These are phyloP conservation scores for Gossypium davidsonii DNA, from an alignment of 441 rosid species.

Conservation along the genomic window DNA sequence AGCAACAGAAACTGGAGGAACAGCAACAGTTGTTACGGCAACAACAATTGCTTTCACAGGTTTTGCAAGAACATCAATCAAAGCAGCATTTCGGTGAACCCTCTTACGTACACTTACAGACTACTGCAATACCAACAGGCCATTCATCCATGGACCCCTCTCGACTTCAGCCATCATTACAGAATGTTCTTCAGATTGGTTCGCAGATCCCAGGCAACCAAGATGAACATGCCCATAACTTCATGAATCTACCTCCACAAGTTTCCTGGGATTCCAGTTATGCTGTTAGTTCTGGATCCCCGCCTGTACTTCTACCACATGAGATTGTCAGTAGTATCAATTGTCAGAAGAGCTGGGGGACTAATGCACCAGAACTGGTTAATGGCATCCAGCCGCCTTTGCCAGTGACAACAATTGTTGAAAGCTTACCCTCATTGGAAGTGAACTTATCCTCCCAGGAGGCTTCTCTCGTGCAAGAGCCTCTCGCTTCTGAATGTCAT, in stretches of 20 bases:
- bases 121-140: constrained; percentile 39
- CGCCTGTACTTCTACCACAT: constrained; percentile 43
- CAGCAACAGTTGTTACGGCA: constrained; percentile 80
- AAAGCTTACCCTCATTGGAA: constrained; percentile 34
- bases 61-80: constrained; percentile 63
- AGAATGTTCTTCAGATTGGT: constrained; percentile 49
- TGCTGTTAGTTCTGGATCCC: constrained; percentile 37
- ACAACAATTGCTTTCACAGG: constrained; percentile 77
- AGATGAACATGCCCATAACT: constrained; percentile 38
- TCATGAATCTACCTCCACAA: constrained; percentile 38
- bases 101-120: constrained; percentile 48
- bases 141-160: constrained; percentile 39
- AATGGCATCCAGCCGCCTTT: constrained; percentile 30
- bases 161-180: constrained; percentile 38
- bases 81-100: constrained; percentile 49
- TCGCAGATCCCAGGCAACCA: constrained; percentile 43
- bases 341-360: constrained; percentile 32
- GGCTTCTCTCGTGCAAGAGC: constrained; percentile 28
- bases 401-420: constrained; percentile 26
- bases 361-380: constrained; percentile 32
- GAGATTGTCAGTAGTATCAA: constrained; percentile 45
- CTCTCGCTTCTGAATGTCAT: constrained; percentile 26
- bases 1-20: constrained; percentile 77
- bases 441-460: constrained; percentile 24
- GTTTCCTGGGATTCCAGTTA: constrained; percentile 32